Conservation (phyloP, 495 filamentous ascomycete genomes). For the Lasiosphaeria ovina region DNA sequence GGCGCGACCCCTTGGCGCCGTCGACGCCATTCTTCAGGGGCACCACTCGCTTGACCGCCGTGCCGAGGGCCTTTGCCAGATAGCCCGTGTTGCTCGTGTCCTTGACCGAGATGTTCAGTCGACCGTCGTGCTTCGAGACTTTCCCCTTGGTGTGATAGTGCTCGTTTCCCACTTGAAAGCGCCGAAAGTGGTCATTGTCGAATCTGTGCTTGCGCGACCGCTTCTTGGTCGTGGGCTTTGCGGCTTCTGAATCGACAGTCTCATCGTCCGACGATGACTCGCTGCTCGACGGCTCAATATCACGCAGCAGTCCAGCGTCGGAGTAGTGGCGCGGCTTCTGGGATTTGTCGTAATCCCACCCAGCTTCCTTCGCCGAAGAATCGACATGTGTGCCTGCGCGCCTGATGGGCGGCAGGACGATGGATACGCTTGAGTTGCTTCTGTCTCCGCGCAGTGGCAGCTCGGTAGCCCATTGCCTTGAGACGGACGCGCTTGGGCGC, state of each 20-base stretch:
- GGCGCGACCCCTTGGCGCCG: constrained; percentile 7
- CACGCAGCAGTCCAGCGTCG: too few relatives aligned
- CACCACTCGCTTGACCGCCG: constrained; percentile 44
- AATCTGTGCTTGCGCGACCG: constrained; percentile 4
- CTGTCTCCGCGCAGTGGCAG: constrained; percentile 9
- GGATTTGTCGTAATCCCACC: too few relatives aligned
- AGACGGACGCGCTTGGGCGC: constrained; percentile 13
- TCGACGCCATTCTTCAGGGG: constrained; percentile 18
- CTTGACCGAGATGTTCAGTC: constrained; percentile 67
- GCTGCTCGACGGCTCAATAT: constrained; percentile 17
- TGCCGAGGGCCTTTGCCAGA: constrained; percentile 66
- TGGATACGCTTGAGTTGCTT: constrained; percentile 13
- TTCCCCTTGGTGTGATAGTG: constrained; percentile 63
- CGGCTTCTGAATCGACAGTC: constrained; percentile 4
- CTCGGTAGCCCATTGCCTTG: constrained; percentile 24
- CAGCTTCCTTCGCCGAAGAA: background rate
- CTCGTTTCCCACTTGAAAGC: constrained; percentile 60
- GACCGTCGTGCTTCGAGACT: constrained; percentile 65
- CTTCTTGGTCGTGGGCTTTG: constrained; percentile 5
- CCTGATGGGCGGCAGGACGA: constrained; percentile 11
- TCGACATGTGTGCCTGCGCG: constrained; percentile 32
- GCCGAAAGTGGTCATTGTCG: constrained; percentile 31
- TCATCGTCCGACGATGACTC: constrained; percentile 31
- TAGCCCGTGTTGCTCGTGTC: constrained; percentile 64
- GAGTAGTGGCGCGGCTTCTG: too few relatives aligned